Evolutionary conservation across 2,329 filamentous ascomycete genomes (phyloP).

Genomic region (Alternaria gansuensis): DNA sequence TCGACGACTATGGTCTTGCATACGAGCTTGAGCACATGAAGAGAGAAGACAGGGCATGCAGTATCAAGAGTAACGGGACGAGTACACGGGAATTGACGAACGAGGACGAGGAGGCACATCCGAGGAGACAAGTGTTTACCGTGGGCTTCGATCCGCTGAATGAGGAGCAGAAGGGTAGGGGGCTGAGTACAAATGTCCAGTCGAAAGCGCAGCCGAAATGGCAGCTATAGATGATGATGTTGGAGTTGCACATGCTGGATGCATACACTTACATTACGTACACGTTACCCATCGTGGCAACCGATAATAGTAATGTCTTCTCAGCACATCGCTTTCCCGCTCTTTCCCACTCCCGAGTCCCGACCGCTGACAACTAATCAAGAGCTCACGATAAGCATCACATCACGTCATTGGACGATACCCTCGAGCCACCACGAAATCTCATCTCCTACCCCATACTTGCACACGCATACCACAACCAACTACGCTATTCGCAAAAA

Average conservation of each 20-base stretch:
- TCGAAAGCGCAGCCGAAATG: slow-evolving; percentile 36
- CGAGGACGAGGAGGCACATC: slow-evolving; percentile 18
- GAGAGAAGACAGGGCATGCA: slow-evolving; percentile 19
- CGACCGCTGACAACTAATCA: not conserved
- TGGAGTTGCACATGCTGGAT: not conserved
- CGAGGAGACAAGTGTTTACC: slow-evolving; percentile 33
- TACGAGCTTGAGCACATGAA: slow-evolving; percentile 43
- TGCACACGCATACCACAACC: not conserved
- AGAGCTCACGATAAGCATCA: not conserved
- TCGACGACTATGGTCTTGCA: slow-evolving; percentile 34
- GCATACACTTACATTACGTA: not conserved
- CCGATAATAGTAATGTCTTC: not conserved
- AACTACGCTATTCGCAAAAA: no score
- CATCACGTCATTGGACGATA: not conserved
- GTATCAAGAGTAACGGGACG: slow-evolving; percentile 39
- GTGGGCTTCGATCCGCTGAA: slow-evolving; percentile 40
- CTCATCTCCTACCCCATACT: not conserved
- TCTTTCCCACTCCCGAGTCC: not conserved
- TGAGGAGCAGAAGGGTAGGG: slow-evolving; percentile 19
- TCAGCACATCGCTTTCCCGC: not conserved
- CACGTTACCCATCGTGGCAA: not conserved
- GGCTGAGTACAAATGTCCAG: slow-evolving; percentile 36
- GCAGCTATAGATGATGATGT: slow-evolving; percentile 29
- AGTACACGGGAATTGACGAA: slow-evolving; percentile 35
- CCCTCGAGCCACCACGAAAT: not conserved